phyloP scores from a whole-genome alignment of 2,329 filamentous ascomycete genomes.

The Trichoderma simmonsii region DNA sequence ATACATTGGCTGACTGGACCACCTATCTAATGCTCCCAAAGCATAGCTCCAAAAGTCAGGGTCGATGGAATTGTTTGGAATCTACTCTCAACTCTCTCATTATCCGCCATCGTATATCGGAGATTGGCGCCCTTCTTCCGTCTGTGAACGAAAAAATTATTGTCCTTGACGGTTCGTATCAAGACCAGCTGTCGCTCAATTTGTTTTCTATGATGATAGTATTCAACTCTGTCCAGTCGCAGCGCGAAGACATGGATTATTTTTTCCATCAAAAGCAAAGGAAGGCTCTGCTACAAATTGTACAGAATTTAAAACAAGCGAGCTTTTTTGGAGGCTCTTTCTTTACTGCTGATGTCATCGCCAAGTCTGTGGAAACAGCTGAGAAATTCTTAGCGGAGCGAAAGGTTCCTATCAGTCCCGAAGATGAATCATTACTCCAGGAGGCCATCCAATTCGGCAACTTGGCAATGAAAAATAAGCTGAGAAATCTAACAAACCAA shows the following conservation, averaged over 20 bases:
- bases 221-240: constrained; percentile 84
- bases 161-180: constrained; percentile 74
- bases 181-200: constrained; percentile 80
- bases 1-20: constrained; percentile 64
- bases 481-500: constrained; percentile 64
- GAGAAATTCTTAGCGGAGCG: constrained; percentile 64
- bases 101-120: constrained; percentile 71
- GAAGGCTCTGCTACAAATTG: constrained; percentile 63
- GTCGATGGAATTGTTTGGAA: constrained; percentile 60
- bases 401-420: constrained; percentile 53
- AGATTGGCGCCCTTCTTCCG: constrained; percentile 68
- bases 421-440: constrained; percentile 59
- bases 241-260: constrained; percentile 79
- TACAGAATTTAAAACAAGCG: constrained; percentile 76
- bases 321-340: constrained; percentile 84
- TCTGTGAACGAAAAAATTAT: constrained; percentile 68
- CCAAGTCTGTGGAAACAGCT: constrained; percentile 62
- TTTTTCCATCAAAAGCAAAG: constrained; percentile 78
- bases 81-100: constrained; percentile 75
- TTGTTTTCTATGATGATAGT: constrained; percentile 81
- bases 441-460: constrained; percentile 66
- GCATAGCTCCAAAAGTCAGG: constrained; percentile 49
- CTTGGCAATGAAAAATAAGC: constrained; percentile 53
- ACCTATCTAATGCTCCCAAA: constrained; percentile 64
- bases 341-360: constrained; percentile 62